Evolutionary conservation across 2,329 filamentous ascomycete species (phyloP).

Genomic region (Mycocentrospora acerina): DNA sequence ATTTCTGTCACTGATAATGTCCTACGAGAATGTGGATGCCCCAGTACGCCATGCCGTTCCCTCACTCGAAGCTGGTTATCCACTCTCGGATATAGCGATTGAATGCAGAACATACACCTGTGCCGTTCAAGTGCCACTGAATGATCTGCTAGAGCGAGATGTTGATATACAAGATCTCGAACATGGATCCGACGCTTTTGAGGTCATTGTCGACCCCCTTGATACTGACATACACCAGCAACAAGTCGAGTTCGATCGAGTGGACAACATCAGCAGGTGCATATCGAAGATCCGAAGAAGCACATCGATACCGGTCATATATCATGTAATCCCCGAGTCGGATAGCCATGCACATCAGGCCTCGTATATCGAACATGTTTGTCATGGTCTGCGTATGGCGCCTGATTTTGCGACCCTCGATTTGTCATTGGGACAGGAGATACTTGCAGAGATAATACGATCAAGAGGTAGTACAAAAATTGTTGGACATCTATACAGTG

Average conservation of each 20-base stretch:
- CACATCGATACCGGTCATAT: conserved; percentile 56
- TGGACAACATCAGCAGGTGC: conserved; percentile 56
- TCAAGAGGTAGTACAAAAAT: conserved; percentile 60
- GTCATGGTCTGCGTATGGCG: conserved; percentile 61
- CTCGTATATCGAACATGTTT: conserved; percentile 58
- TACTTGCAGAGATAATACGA: conserved; percentile 54
- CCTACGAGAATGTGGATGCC: conserved; percentile 47
- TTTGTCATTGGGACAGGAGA: conserved; percentile 56
- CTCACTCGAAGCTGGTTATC: conserved; percentile 65
- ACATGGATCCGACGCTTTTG: conserved; percentile 67
- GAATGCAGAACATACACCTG: conserved; percentile 67
- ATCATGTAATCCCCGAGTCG: conserved; percentile 36
- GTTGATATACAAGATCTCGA: conserved; percentile 66
- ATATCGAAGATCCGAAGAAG: conserved; percentile 64
- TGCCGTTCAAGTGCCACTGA: conserved; percentile 63
- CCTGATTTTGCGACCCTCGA: conserved; percentile 64
- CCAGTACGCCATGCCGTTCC: conserved; percentile 41
- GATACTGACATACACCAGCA: conserved; percentile 16
- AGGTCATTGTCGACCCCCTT: conserved; percentile 55
- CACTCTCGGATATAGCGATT: conserved; percentile 61
- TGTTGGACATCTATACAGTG: conserved; percentile 57
- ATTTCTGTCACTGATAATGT: conserved; percentile 64
- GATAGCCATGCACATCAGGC: conserved; percentile 28
- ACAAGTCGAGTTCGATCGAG: conserved; percentile 16
- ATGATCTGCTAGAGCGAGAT: conserved; percentile 55